Base-by-base conservation (phyloP, 805 yeast species). In the Saccharomycopsis synnaedendra region DNA sequence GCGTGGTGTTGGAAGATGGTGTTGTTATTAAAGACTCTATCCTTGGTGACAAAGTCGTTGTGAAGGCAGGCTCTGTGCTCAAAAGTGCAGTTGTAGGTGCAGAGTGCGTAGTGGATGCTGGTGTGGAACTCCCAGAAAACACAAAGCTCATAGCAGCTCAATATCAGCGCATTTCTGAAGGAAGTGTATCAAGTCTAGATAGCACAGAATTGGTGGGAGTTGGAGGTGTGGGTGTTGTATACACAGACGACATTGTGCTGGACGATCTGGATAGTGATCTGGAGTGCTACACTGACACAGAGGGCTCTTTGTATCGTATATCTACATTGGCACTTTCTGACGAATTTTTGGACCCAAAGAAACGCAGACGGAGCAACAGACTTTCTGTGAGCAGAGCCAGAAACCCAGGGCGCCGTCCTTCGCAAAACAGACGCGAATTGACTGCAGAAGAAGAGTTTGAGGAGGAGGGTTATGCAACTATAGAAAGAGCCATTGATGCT, bases 401-500 rank as follows among this genome's bases (percentile, higher is more conserved):
- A 60, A 34, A 9, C 10, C 36, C 36, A 34, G 65, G 59, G 46
- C 62, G 57, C n/a, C 55, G 55, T 46, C 51, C 53, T 5, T 50
- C 39, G 46, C 64, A 64, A n/a, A 75, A 72, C 50, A 69, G 69
- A 3, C 19, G 19, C 1, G 19, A 19, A 19, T 58, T 62, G 8
- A 71, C 65, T 40, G 75, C 67, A 36, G 86, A 79, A 48, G 95
- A 85, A 62, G 86, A 83, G 60, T 90, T 90, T 64, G 75, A 75
- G 55, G 74, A 72, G 49, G 98, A 93, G 69, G 98, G 96, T n/a
- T 70, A 83, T 50, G 96, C 95, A 7, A 87, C 97, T 0, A 85
- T 93, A 33, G 86, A 82, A 56, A 75, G 98, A 60, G 95, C 98
- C 1, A 75, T 93, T 64, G 90, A 85, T 56, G 82, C 89, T 59